Conservation (phyloP, 2,329 filamentous ascomycete species). For the Colletotrichum gigasporum region DNA sequence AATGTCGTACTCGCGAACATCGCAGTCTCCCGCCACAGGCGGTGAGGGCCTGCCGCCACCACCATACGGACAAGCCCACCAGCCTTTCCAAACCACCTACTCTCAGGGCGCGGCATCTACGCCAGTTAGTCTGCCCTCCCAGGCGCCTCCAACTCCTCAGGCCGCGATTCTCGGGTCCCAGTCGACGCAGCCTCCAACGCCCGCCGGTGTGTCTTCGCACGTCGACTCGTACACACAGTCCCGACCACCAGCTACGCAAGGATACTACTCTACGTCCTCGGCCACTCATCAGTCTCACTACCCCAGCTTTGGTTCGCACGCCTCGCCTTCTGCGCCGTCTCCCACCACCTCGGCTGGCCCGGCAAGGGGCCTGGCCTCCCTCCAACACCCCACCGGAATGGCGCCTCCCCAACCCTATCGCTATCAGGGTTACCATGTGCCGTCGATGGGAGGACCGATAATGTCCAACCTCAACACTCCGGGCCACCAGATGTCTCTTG, state of each 20-base stretch:
- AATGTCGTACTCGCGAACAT: constrained; percentile 48
- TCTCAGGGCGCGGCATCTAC: constrained; percentile 55
- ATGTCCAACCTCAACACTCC: constrained; percentile 84
- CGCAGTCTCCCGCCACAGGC: constrained; percentile 60
- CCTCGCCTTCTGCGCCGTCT: constrained; percentile 58
- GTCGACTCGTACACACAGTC: constrained; percentile 62
- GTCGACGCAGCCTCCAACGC: constrained; percentile 53
- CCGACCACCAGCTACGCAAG: constrained; percentile 65
- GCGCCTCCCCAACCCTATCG: constrained; percentile 56
- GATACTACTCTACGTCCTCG: constrained; percentile 67
- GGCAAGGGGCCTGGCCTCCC: constrained; percentile 48
- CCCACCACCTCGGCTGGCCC: constrained; percentile 48
- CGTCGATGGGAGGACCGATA: constrained; percentile 68
- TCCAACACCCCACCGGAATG: constrained; percentile 40
- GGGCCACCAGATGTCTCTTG: constrained; percentile 75
- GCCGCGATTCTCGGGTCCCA: constrained; percentile 59
- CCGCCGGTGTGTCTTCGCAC: constrained; percentile 62
- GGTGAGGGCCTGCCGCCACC: constrained; percentile 72
- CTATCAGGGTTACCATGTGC: constrained; percentile 27
- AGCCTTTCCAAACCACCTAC: constrained; percentile 70
- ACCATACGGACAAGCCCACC: constrained; percentile 72
- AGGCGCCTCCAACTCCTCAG: constrained; percentile 38
- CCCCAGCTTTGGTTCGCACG: constrained; percentile 48
- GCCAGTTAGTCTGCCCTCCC: constrained; percentile 45
- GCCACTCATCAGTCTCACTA: constrained; percentile 57